Conservation (phyloP, 345 rosid species). For the Raphanus sativus region DNA sequence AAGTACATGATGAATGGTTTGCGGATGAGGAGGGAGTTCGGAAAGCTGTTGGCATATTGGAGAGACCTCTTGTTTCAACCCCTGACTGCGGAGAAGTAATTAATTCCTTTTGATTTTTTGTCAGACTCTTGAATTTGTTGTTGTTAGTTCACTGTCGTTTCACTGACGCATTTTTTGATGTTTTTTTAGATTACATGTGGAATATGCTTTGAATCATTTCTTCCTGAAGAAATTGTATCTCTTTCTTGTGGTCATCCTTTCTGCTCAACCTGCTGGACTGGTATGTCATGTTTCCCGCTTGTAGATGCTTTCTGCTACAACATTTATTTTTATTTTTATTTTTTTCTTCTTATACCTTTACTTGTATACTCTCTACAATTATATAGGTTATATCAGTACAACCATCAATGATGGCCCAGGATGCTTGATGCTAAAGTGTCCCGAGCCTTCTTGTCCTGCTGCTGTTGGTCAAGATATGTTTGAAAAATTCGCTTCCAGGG, state of each 20-base stretch:
- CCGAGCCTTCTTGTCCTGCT: slow-evolving; percentile 34
- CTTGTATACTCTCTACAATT: neutral
- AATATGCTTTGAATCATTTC: slow-evolving; percentile 71
- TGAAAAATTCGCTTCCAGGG: slow-evolving; percentile 23
- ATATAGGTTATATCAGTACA: slow-evolving; percentile 37
- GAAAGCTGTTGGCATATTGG: slow-evolving; percentile 75
- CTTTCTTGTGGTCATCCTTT: slow-evolving; percentile 97
- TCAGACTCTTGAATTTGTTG: too few species aligned
- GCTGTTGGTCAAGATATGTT: slow-evolving; percentile 41
- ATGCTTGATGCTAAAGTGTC: slow-evolving; percentile 37
- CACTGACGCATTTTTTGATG: slow-evolving; percentile 24
- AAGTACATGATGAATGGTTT: slow-evolving; percentile 95
- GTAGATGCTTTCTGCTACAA: neutral
- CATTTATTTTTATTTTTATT: too few species aligned
- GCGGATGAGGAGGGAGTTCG: slow-evolving; percentile 82
- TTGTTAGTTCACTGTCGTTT: slow-evolving; percentile 5
- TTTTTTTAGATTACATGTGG: slow-evolving; percentile 71
- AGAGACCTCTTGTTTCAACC: slow-evolving; percentile 48
- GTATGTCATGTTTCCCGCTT: slow-evolving; percentile 35
- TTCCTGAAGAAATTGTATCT: slow-evolving; percentile 45
- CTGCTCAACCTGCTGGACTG: slow-evolving; percentile 84
- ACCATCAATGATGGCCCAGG: slow-evolving; percentile 43
- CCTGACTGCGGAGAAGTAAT: slow-evolving; percentile 50
- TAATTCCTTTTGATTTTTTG: too few species aligned
- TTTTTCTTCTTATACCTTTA: slow-evolving; percentile 2